These are phyloP conservation scores for Phytophthora cactorum DNA, from an alignment of 352 stramenopile species.

Conservation along the genomic window DNA sequence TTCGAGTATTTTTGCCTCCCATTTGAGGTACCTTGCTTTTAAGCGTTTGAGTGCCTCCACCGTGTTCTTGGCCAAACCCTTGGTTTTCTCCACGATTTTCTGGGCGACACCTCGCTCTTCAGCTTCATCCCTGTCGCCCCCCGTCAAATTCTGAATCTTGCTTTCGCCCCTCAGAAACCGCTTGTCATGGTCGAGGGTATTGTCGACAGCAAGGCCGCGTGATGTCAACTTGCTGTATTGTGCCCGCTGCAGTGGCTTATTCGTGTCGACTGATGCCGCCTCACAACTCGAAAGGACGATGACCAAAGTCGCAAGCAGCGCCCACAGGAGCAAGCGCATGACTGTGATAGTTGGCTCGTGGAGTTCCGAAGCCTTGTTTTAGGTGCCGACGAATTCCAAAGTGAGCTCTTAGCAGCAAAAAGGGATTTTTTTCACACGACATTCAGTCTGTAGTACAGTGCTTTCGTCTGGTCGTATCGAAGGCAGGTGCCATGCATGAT, in stretches of 20 bases:
- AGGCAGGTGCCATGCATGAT: too few relatives aligned
- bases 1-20: not conserved
- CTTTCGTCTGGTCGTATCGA: too few relatives aligned
- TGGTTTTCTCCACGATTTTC: not conserved
- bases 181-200: not conserved
- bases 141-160: not conserved
- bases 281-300: constrained; percentile 5
- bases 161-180: not conserved
- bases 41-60: not conserved
- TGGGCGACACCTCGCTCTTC: not conserved
- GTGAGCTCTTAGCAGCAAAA: too few relatives aligned
- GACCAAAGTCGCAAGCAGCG: constrained; percentile 3
- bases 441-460: too few relatives aligned
- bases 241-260: not conserved
- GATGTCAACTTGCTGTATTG: not conserved
- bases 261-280: not conserved
- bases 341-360: not conserved
- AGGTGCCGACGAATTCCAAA: too few relatives aligned
- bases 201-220: not conserved
- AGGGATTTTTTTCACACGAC: too few relatives aligned
- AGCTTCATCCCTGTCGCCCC: not conserved
- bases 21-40: constrained; percentile 2
- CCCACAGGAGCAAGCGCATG: constrained; percentile 5
- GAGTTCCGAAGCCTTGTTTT: too few relatives aligned
- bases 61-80: not conserved